Conservation (phyloP, 345 rosid species). For the Excoecaria agallocha region DNA sequence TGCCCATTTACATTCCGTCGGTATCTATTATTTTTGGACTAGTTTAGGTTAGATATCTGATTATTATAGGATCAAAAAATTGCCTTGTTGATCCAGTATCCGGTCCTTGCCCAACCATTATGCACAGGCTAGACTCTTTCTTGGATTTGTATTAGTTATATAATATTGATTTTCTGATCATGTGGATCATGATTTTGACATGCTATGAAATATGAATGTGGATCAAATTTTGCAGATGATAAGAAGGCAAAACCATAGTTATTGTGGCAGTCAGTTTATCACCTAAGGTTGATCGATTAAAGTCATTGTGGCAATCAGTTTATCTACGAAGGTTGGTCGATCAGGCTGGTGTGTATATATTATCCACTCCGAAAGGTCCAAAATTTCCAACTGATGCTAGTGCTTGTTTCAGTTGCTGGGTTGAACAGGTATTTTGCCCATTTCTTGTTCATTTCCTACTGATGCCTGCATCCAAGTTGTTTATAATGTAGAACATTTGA, state of each 20-base stretch:
- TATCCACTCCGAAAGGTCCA: background rate
- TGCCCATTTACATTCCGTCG: no score
- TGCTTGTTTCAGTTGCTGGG: constrained; percentile 7
- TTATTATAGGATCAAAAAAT: no score
- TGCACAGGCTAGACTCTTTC: background rate
- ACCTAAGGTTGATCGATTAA: no score
- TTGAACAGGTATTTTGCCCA: constrained; percentile 12
- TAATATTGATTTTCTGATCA: background rate
- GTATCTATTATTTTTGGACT: no score
- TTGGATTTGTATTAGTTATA: background rate
- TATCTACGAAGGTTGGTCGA: constrained; percentile 5
- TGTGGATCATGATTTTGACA: no score
- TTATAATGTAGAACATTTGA: constrained; percentile 6
- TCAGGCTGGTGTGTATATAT: constrained; percentile 20
- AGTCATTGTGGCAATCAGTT: no score
- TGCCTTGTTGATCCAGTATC: no score
- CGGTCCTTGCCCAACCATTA: background rate
- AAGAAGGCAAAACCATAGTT: constrained; percentile 21
- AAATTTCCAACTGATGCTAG: constrained; percentile 4
- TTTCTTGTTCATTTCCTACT: constrained; percentile 3
- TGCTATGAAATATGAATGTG: background rate
- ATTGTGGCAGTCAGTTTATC: background rate
- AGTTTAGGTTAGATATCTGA: no score
- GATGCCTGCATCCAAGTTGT: background rate
- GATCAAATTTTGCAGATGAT: constrained; percentile 27